Percentiles rank a stretch among this genome's conserved stretches.
Evolutionary conservation across 306 rosid genomes (phyloP).

Genomic region (Vigna mungo): DNA sequence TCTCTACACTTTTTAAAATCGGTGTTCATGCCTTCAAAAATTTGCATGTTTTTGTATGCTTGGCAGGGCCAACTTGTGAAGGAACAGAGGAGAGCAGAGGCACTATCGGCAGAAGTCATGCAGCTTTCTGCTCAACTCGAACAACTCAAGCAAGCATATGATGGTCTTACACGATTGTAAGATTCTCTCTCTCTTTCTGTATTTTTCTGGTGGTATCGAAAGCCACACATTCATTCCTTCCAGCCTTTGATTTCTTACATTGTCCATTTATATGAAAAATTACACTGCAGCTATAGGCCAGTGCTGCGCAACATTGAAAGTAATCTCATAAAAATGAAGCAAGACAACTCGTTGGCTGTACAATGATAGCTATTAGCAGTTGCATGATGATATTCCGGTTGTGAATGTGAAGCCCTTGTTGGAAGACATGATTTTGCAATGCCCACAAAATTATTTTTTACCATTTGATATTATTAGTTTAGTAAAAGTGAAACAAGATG

Average conservation of each 20-base stretch:
- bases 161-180: slow-evolving; percentile 78
- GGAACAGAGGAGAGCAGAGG: slow-evolving; percentile 88
- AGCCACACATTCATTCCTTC: slow-evolving; percentile 4
- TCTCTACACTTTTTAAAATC: slow-evolving; percentile 14
- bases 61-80: slow-evolving; percentile 76
- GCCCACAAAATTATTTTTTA: slow-evolving; percentile 13
- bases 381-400: slow-evolving; percentile 16
- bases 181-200: slow-evolving; percentile 37
- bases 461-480: slow-evolving; percentile 28
- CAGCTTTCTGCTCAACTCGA: slow-evolving; percentile 90
- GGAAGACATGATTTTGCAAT: slow-evolving; percentile 36
- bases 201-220: background rate
- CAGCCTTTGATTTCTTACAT: slow-evolving; percentile 8
- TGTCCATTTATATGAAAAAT: slow-evolving; percentile 34
- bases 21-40: slow-evolving; percentile 19
- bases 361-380: slow-evolving; percentile 44
- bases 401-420: slow-evolving; percentile 27
- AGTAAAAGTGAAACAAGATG: slow-evolving; percentile 9
- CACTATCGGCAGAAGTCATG: slow-evolving; percentile 84
- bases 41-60: slow-evolving; percentile 34
- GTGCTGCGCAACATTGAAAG: slow-evolving; percentile 87
- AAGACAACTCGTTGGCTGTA: slow-evolving; percentile 63
- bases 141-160: slow-evolving; percentile 84
- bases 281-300: slow-evolving; percentile 75
- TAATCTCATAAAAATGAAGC: slow-evolving; percentile 81